A percentile compares a stretch with the other conserved stretches of the same genome.
Conservation (phyloP, 1,139 yeast genomes). For the Suhomyces maxii region DNA sequence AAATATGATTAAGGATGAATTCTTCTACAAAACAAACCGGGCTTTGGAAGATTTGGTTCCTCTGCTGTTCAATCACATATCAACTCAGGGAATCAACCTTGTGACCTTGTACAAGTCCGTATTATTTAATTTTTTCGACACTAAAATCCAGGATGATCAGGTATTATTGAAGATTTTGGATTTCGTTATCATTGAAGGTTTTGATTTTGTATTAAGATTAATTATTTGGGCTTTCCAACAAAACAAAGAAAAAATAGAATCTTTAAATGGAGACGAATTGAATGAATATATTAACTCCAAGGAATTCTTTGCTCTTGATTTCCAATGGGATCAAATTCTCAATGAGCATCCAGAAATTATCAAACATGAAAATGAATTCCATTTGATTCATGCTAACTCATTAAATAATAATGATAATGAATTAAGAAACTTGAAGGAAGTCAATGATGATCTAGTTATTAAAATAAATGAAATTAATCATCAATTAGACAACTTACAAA, state of each 20-base stretch:
- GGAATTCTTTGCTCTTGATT: slow-evolving; percentile 20
- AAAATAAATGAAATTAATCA: slow-evolving; percentile 30
- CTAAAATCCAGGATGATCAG: slow-evolving; percentile 13
- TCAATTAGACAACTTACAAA: slow-evolving; percentile 33
- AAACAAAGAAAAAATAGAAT: slow-evolving; percentile 20
- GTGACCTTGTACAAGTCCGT: slow-evolving; percentile 25
- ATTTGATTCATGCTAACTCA: slow-evolving; percentile 42
- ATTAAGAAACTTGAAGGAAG: slow-evolving; percentile 38
- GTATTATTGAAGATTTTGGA: slow-evolving; percentile 29
- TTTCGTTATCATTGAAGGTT: slow-evolving; percentile 43
- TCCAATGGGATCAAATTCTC: slow-evolving; percentile 21
- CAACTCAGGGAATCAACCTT: slow-evolving; percentile 40
- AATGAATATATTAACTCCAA: slow-evolving; percentile 24
- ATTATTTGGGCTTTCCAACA: slow-evolving; percentile 25
- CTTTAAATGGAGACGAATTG: slow-evolving; percentile 33
- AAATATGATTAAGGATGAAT: slow-evolving; percentile 35
- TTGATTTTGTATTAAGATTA: slow-evolving; percentile 35
- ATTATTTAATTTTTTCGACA: slow-evolving; percentile 26
- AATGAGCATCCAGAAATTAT: slow-evolving; percentile 23
- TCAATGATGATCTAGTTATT: slow-evolving; percentile 34
- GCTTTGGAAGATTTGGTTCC: slow-evolving; percentile 36
- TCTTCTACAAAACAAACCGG: slow-evolving; percentile 38
- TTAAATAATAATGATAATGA: slow-evolving; percentile 42
- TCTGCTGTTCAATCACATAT: slow-evolving; percentile 34
- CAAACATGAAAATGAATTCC: slow-evolving; percentile 47